Evolutionary conservation across 1,284 basidiomycete genomes (phyloP), one percentile per base, ranked within the genome.

Genomic region (Pascua guehoae): DNA sequence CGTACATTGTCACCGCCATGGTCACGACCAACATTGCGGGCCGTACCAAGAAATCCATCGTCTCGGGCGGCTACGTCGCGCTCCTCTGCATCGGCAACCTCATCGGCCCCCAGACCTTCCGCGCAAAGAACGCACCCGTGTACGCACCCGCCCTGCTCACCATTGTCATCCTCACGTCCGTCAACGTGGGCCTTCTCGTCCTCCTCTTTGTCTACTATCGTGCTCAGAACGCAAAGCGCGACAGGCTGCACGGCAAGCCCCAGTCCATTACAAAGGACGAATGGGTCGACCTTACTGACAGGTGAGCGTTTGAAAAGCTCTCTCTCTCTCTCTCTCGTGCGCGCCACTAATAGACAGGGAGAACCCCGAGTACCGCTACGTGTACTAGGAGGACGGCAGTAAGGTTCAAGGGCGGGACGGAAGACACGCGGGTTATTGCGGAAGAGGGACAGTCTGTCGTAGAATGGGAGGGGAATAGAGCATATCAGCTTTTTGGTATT

Each of bases 31-130:
- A 62, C 47, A 48, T 65, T 40, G 57, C 57, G 8, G 65, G 65
- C 16, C 59, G 65, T 16, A 66, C 65, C 5, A 66, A 66, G 55
- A 66, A 64, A 47, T 60, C 60, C 2, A 53, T 53, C 7, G 58
- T 49, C 7, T 49, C 59, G 12, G 65, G 49, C 41, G 39, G 63
- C 15, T 57, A 51, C 51, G 61, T 66, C 53, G 24, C 24, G 2
- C 14, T 24, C 9, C 18, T 24, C 47, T 52, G 50, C 41, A 46
- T 47, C 18, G 56, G 56, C 24, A 53, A 53, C 47, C 51, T 57
- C 32, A 53, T 57, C 38, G 56, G 56, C 38, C 50, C 56, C 14
- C 50, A 57, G 56, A 57, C 51, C 15, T 52, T 52, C 41, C 46
- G 50, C 37, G 17, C 32, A 5, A 39, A 48, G 42, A 36, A 57